Percentiles rank a stretch among this genome's conserved stretches.
These are phyloP conservation scores for Xylaria sp. DNA, from an alignment of 2,329 filamentous ascomycete species.

Conservation along the genomic window DNA sequence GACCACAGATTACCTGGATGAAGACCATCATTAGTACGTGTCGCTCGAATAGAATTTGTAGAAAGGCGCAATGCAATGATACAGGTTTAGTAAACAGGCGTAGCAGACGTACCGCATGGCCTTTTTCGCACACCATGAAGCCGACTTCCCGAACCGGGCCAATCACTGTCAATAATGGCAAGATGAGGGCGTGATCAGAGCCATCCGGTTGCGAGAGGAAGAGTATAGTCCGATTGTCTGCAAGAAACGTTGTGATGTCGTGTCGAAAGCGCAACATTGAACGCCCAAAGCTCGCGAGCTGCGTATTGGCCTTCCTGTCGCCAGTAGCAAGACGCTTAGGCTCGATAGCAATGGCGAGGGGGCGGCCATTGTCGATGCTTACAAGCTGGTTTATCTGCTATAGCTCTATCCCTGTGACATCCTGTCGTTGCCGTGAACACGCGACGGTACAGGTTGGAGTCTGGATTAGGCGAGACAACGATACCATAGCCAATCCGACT, in stretches of 20 bases:
- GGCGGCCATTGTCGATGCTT: background rate
- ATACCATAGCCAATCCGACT: background rate
- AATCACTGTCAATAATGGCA: background rate
- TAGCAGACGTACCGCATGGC: background rate
- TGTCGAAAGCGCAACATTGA: background rate
- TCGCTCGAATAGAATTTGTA: background rate
- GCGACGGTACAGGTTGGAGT: background rate
- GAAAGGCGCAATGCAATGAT: background rate
- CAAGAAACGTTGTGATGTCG: background rate
- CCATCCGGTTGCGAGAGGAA: background rate
- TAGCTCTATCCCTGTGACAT: background rate
- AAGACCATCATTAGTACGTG: background rate
- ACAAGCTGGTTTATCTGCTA: background rate
- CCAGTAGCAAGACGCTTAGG: background rate
- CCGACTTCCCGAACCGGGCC: background rate
- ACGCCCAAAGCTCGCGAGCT: background rate
- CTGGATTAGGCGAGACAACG: background rate
- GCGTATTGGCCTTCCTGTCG: background rate
- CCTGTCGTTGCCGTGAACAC: background rate
- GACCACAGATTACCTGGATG: background rate
- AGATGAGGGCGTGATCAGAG: background rate
- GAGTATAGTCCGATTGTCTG: background rate
- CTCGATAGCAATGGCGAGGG: background rate
- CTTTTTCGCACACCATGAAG: background rate
- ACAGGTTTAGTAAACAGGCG: too few species aligned